A percentile compares a stretch with the other conserved stretches of the same genome.
phyloP scores from a whole-genome alignment of 2,329 filamentous ascomycete genomes.

The Colletotrichum liaoningense region DNA sequence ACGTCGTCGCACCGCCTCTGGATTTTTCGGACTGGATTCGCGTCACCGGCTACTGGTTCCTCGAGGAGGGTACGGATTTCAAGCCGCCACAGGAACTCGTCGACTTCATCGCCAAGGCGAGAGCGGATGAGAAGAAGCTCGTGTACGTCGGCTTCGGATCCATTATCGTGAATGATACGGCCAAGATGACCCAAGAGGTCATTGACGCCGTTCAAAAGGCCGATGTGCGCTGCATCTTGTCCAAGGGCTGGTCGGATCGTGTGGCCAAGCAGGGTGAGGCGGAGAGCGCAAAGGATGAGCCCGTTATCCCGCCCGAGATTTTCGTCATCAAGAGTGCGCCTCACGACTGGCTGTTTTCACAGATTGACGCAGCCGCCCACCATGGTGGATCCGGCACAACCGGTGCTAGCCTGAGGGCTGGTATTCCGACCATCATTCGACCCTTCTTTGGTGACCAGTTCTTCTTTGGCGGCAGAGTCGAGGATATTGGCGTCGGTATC shows the following conservation, averaged over 20 bases:
- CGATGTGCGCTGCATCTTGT: constrained; percentile 93
- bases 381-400: constrained; percentile 97
- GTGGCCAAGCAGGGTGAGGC: constrained; percentile 48
- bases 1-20: constrained; percentile 91
- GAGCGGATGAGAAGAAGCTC: constrained; percentile 85
- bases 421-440: constrained; percentile 92
- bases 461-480: constrained; percentile 91
- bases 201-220: constrained; percentile 91
- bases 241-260: constrained; percentile 97
- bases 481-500: constrained; percentile 93
- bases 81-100: constrained; percentile 80
- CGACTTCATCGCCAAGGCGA: constrained; percentile 86
- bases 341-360: constrained; percentile 95
- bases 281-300: constrained; percentile 63
- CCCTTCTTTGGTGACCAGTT: constrained; percentile 99
- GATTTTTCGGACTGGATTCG: constrained; percentile 99
- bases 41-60: constrained; percentile 97
- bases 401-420: constrained; percentile 89
- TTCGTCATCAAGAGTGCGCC: constrained; percentile 90
- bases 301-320: constrained; percentile 82
- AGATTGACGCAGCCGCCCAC: constrained; percentile 94
- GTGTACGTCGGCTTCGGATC: constrained; percentile 98
- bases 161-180: constrained; percentile 91
- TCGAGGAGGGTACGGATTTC: constrained; percentile 80
- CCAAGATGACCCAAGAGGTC: constrained; percentile 90